Base-by-base conservation (phyloP, 306 rosid genomes). In the Rubus parviflorus region DNA sequence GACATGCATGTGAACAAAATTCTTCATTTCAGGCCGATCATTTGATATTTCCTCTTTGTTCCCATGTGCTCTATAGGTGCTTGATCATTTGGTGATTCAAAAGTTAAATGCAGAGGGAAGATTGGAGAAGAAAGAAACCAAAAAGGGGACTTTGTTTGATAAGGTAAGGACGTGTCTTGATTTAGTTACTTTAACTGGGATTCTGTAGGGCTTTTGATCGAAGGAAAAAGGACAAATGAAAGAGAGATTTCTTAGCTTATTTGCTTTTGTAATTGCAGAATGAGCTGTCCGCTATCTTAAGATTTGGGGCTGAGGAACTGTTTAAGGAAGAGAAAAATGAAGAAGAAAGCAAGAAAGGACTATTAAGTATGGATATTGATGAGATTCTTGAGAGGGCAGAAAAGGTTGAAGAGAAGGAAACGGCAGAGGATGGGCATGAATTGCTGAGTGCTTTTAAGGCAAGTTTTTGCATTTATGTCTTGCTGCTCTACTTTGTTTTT, bases 341-440 rank as follows among this genome's bases (percentile, higher is more conserved):
- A 4, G 99, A 96, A 87, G 99, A 96, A 85, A 96, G 96, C 87
- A 96, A 96, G 87, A 96, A 93, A 81, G 80, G 89, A 63, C 97
- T 96, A 62, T 80, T 89, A 82, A 84, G 96, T 81, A 81, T 96
- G 99, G 96, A 96, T 86, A 96, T 96, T 76, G 99, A 96, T 77
- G 99, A 96, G 85, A 96, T 96, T 88, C 99, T 96, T 83, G 99
- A 92, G 88, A 96, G 98, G 82, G 99, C 99, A 7, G 99, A 96
- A 86, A 89, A 93, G 88, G 99, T 96, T 75, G 99, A 96, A 85
- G 97, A 91, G 84, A 96, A 90, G 85, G 93, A 88, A 73, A 85
- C 83, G 47, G 88, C 76, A 76, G 97, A 96, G 88, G 78, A 90
- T 72, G 98, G 87, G 30, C 35, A 90, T 58, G 99, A 93, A 81